phyloP scores from a whole-genome alignment of 345 rosid genomes.

The Eutrema yunnanense region DNA sequence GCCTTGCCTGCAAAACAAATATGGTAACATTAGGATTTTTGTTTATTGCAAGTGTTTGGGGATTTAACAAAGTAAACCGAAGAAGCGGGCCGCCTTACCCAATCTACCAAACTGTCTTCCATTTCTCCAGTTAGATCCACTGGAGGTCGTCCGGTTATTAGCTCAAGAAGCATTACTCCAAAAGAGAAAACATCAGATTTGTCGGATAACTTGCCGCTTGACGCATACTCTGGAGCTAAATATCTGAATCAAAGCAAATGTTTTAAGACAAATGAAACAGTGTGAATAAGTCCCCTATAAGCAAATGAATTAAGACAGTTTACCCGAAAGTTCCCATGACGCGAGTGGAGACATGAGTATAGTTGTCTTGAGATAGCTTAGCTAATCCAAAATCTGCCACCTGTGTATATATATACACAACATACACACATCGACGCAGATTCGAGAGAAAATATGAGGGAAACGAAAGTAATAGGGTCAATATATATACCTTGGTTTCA shows the following conservation, averaged over 20 bases:
- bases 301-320: not conserved
- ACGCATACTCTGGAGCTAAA: conserved; percentile 93
- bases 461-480: not conserved
- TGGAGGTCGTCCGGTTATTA: conserved; percentile 74
- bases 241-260: conserved; percentile 37
- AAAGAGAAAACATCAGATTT: conserved; percentile 91
- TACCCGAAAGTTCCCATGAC: conserved; percentile 99
- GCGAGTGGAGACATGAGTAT: conserved; percentile 90
- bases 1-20: conserved; percentile 61
- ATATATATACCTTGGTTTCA: conserved; percentile 59
- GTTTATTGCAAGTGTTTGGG: not conserved
- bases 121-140: conserved; percentile 44
- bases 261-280: not conserved
- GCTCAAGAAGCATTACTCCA: conserved; percentile 83
- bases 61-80: not conserved
- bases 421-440: not conserved
- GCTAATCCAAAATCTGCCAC: conserved; percentile 99
- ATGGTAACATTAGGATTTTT: not conserved
- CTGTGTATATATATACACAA: conserved; percentile 27
- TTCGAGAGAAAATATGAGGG: not conserved
- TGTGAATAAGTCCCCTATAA: not conserved
- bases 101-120: conserved; percentile 89
- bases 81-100: conserved; percentile 40
- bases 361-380: conserved; percentile 63
- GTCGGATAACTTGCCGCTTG: conserved; percentile 82